phyloP scores from a whole-genome alignment of 2,329 filamentous ascomycete genomes.

The Triangularia verruculosa region DNA sequence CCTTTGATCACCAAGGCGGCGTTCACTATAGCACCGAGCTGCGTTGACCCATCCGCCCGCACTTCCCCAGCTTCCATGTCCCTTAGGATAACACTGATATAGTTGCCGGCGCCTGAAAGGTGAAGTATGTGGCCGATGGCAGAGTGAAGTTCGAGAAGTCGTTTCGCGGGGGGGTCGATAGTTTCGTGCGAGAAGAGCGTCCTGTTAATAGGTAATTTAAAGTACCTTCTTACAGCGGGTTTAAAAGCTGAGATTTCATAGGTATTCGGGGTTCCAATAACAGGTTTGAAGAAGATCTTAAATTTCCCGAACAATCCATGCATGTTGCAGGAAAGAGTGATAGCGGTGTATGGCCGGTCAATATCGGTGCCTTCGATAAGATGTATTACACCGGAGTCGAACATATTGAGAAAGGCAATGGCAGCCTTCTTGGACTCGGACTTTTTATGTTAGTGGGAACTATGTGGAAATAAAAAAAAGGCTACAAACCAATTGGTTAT shows the following conservation, averaged over 20 bases:
- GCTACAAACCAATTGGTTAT: too few relatives aligned
- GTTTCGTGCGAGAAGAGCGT: conserved; percentile 28
- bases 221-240: conserved; percentile 9
- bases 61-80: too few relatives aligned
- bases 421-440: conserved; percentile 27
- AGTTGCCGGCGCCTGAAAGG: too few relatives aligned
- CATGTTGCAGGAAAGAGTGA: conserved; percentile 31
- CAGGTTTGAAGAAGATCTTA: conserved; percentile 31
- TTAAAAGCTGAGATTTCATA: conserved; percentile 12
- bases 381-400: conserved; percentile 36
- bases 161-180: conserved; percentile 33
- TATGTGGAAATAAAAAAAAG: too few relatives aligned
- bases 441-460: too few relatives aligned
- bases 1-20: too few relatives aligned
- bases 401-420: conserved; percentile 42
- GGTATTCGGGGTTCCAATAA: conserved; percentile 24
- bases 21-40: too few relatives aligned
- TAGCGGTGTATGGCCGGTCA: conserved; percentile 39
- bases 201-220: conserved; percentile 30
- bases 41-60: too few relatives aligned
- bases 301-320: conserved; percentile 34
- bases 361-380: conserved; percentile 40
- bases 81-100: too few relatives aligned
- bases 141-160: too few relatives aligned
- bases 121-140: too few relatives aligned